phyloP scores from a whole-genome alignment of 495 filamentous ascomycete genomes.

The Xylaria venustula region DNA sequence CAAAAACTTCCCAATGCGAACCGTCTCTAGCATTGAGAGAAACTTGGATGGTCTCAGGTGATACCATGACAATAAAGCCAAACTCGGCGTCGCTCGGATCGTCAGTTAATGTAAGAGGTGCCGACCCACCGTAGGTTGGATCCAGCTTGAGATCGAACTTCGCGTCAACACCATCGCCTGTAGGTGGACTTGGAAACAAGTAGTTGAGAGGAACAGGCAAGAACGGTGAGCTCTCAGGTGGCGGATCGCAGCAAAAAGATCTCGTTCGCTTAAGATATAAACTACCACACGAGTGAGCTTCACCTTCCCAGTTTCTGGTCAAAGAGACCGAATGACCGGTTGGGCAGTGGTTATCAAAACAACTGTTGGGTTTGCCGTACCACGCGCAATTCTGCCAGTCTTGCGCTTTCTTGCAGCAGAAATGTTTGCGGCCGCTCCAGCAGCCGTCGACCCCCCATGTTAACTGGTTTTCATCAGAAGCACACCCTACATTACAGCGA shows the following conservation, averaged over 20 bases:
- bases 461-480: neutral
- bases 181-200: constrained; percentile 30
- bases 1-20: constrained; percentile 29
- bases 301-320: neutral
- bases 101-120: constrained; percentile 8
- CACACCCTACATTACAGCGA: neutral
- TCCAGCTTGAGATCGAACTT: constrained; percentile 29
- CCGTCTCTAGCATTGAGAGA: constrained; percentile 33
- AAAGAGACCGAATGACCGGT: constrained; percentile 14
- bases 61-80: constrained; percentile 29
- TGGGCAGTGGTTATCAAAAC: constrained; percentile 19
- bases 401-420: neutral
- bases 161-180: constrained; percentile 18
- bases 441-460: constrained; percentile 15
- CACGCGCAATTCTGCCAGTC: constrained; percentile 18
- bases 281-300: constrained; percentile 2
- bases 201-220: constrained; percentile 34
- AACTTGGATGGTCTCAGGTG: constrained; percentile 24
- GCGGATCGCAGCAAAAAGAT: constrained; percentile 30
- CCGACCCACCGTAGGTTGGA: neutral
- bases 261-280: constrained; percentile 13
- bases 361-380: constrained; percentile 15
- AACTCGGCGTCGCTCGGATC: constrained; percentile 28
- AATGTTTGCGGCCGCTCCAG: constrained; percentile 3
- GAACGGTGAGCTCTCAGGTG: constrained; percentile 17